These are phyloP conservation scores for Gloeostereum incarnatum DNA, from an alignment of 768 basidiomycete species.

Conservation along the genomic window DNA sequence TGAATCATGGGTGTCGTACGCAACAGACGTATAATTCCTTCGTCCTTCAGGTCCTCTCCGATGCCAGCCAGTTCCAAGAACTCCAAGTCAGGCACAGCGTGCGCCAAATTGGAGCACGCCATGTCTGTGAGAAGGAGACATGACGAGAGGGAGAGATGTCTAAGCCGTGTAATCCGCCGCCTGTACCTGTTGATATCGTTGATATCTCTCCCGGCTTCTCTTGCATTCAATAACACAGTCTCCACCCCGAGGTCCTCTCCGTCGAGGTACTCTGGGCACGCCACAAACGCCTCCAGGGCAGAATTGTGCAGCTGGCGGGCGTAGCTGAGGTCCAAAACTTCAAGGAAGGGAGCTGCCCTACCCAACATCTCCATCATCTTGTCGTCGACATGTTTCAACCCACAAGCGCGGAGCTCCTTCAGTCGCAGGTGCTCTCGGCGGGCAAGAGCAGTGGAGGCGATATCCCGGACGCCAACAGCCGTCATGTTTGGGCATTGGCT, in stretches of 20 bases:
- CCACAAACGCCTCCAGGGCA: slow-evolving; percentile 63
- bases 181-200: slow-evolving; percentile 38
- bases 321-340: slow-evolving; percentile 77
- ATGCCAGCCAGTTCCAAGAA: slow-evolving; percentile 75
- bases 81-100: slow-evolving; percentile 63
- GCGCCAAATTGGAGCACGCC: slow-evolving; percentile 64
- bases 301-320: slow-evolving; percentile 65
- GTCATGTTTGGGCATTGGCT: slow-evolving; percentile 63
- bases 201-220: slow-evolving; percentile 56
- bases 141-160: slow-evolving; percentile 65
- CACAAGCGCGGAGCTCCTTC: slow-evolving; percentile 58
- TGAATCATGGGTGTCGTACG: slow-evolving; percentile 61
- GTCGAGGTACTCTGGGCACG: slow-evolving; percentile 33
- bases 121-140: slow-evolving; percentile 67
- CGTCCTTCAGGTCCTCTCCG: slow-evolving; percentile 56
- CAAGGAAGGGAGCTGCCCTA: slow-evolving; percentile 58
- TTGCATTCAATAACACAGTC: slow-evolving; percentile 45
- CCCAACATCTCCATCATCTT: slow-evolving; percentile 58
- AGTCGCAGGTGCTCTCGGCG: slow-evolving; percentile 43
- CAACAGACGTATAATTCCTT: slow-evolving; percentile 67
- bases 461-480: slow-evolving; percentile 46
- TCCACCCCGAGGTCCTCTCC: slow-evolving; percentile 22
- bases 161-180: slow-evolving; percentile 57
- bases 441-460: slow-evolving; percentile 31
- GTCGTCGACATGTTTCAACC: slow-evolving; percentile 53